Evolutionary conservation across 1,284 basidiomycete genomes (phyloP).

Genomic region (Stereum hirsutum): DNA sequence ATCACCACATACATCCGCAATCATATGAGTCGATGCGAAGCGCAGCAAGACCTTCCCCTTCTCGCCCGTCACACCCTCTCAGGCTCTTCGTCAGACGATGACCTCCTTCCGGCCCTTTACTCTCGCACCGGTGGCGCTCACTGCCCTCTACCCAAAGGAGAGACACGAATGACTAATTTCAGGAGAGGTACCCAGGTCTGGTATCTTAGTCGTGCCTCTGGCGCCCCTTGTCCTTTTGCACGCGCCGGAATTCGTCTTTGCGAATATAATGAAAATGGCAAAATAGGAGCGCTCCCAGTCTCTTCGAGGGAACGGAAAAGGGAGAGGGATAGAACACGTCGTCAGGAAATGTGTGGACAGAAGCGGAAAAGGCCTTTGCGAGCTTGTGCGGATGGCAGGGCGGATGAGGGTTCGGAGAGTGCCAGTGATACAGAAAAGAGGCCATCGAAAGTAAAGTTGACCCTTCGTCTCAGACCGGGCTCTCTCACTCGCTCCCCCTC

Average conservation of each 20-base stretch:
- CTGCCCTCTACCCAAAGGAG: slow-evolving; percentile 31
- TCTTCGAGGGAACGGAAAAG: slow-evolving; percentile 28
- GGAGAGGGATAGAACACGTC: slow-evolving; percentile 27
- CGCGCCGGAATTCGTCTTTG: slow-evolving; percentile 60
- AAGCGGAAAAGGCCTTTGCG: slow-evolving; percentile 59
- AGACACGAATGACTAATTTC: slow-evolving; percentile 58
- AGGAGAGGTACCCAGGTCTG: slow-evolving; percentile 69
- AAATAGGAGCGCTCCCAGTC: slow-evolving; percentile 17
- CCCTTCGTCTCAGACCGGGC: slow-evolving; percentile 53
- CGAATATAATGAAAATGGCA: slow-evolving; percentile 50
- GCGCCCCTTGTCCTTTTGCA: slow-evolving; percentile 64
- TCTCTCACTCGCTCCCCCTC: no score
- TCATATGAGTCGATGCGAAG: slow-evolving; percentile 61
- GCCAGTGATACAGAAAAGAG: slow-evolving; percentile 35
- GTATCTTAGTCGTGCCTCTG: slow-evolving; percentile 67
- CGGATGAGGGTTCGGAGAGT: slow-evolving; percentile 33
- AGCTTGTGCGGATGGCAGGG: slow-evolving; percentile 33
- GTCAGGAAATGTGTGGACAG: slow-evolving; percentile 42
- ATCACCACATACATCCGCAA: slow-evolving; percentile 71
- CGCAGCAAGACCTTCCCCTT: slow-evolving; percentile 61
- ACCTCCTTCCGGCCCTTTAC: slow-evolving; percentile 59
- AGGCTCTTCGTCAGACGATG: slow-evolving; percentile 60
- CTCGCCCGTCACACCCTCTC: slow-evolving; percentile 64
- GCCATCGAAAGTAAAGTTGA: slow-evolving; percentile 60
- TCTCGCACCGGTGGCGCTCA: slow-evolving; percentile 62